Conservation (phyloP, 768 basidiomycete species). For the Naganishia antarctica region DNA sequence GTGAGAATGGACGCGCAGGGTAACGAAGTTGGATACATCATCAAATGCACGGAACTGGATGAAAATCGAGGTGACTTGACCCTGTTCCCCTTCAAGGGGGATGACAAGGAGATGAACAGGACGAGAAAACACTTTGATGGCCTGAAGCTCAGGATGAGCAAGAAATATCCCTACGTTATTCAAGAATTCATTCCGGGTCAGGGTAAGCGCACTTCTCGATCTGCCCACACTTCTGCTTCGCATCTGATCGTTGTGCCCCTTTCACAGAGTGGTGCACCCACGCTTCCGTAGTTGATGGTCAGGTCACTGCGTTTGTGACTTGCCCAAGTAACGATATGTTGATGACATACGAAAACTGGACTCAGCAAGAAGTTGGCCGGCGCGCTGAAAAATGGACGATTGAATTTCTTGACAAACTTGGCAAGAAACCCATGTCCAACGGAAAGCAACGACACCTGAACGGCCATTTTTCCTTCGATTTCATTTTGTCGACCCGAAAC, state of each 20-base stretch:
- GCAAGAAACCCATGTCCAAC: constrained; percentile 31
- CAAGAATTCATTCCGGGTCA: constrained; percentile 48
- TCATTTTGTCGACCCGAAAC: constrained; percentile 44
- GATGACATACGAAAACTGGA: constrained; percentile 49
- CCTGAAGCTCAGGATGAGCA: constrained; percentile 31
- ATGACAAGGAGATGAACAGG: constrained; percentile 34
- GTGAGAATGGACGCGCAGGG: constrained; percentile 27
- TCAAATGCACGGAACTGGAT: constrained; percentile 48
- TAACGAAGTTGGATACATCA: constrained; percentile 36
- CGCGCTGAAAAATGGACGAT: constrained; percentile 45
- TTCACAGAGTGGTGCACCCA: constrained; percentile 49
- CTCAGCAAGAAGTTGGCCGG: constrained; percentile 33
- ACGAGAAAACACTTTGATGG: constrained; percentile 35
- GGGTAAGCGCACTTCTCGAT: too few relatives aligned
- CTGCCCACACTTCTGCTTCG: too few relatives aligned
- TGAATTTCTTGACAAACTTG: constrained; percentile 36
- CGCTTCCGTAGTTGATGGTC: constrained; percentile 45
- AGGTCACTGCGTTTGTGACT: constrained; percentile 46
- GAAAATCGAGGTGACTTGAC: constrained; percentile 49
- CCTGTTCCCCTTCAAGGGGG: constrained; percentile 39
- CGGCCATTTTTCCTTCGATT: constrained; percentile 49
- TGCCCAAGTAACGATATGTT: constrained; percentile 50
- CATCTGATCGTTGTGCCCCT: too few relatives aligned
- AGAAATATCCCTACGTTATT: constrained; percentile 46
- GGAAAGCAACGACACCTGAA: constrained; percentile 35